phyloP scores from a whole-genome alignment of 2,329 filamentous ascomycete genomes.

The Penicillium sp. region DNA sequence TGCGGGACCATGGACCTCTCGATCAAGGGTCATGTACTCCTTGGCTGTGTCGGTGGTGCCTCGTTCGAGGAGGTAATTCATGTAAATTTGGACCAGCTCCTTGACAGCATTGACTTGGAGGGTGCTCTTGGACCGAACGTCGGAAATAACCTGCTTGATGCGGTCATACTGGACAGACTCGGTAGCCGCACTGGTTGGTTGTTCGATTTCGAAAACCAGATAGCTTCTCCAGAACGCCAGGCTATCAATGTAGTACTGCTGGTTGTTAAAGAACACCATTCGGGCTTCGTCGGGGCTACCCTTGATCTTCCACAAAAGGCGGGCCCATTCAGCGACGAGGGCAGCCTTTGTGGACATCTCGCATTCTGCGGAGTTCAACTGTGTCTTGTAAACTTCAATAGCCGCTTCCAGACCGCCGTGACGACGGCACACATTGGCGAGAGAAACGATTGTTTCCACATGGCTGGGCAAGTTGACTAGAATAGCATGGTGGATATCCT shows the following conservation, averaged over 20 bases:
- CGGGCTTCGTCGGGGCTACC: slow-evolving; percentile 78
- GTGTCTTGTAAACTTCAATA: slow-evolving; percentile 76
- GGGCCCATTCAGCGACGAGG: slow-evolving; percentile 85
- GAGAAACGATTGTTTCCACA: slow-evolving; percentile 82
- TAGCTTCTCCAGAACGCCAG: slow-evolving; percentile 87
- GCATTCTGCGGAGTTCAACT: slow-evolving; percentile 72
- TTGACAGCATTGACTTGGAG: slow-evolving; percentile 69
- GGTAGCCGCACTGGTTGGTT: slow-evolving; percentile 67
- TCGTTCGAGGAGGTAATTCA: slow-evolving; percentile 79
- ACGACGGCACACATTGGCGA: slow-evolving; percentile 82
- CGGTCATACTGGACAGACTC: slow-evolving; percentile 68
- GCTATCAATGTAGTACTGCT: slow-evolving; percentile 82
- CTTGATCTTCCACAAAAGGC: slow-evolving; percentile 83
- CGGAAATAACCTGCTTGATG: slow-evolving; percentile 78
- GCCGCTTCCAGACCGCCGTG: slow-evolving; percentile 82
- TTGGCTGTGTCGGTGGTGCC: slow-evolving; percentile 83
- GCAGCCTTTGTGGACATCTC: slow-evolving; percentile 82
- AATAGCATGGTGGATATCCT: slow-evolving; percentile 81
- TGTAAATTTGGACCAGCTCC: slow-evolving; percentile 75
- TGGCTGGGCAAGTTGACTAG: slow-evolving; percentile 75
- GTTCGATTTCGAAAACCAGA: slow-evolving; percentile 83
- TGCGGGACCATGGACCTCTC: slow-evolving; percentile 73
- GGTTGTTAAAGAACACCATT: slow-evolving; percentile 77
- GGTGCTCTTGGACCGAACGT: slow-evolving; percentile 71
- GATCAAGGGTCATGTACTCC: slow-evolving; percentile 79